Conservation (phyloP, 768 basidiomycete species). For the Clavulina sp. region DNA sequence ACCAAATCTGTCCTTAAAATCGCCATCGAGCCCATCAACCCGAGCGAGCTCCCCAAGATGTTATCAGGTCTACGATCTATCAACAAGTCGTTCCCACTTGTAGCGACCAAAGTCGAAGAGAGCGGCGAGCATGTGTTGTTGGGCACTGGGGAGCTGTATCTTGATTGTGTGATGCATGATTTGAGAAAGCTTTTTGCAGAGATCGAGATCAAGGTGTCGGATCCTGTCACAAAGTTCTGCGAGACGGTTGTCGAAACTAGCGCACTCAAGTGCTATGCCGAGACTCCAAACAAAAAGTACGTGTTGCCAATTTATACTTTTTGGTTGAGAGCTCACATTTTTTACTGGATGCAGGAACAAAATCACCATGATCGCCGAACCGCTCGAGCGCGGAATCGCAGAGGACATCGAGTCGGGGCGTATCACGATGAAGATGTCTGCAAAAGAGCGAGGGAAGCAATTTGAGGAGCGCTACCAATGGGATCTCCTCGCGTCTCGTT, state of each 20-base stretch:
- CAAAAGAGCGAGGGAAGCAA: slow-evolving; percentile 88
- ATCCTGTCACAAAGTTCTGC: slow-evolving; percentile 95
- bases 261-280: slow-evolving; percentile 95
- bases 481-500: slow-evolving; percentile 92
- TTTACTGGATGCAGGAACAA: slow-evolving; percentile 49
- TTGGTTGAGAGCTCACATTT: not conserved
- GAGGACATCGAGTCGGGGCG: slow-evolving; percentile 91
- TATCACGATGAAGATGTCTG: slow-evolving; percentile 86
- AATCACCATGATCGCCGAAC: slow-evolving; percentile 98
- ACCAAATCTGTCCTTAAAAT: slow-evolving; percentile 95
- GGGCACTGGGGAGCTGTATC: slow-evolving; percentile 91
- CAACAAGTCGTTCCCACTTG: slow-evolving; percentile 94
- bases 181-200: slow-evolving; percentile 81
- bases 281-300: slow-evolving; percentile 97
- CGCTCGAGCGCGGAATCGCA: slow-evolving; percentile 85
- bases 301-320: slow-evolving; percentile 18
- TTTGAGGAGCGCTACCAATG: slow-evolving; percentile 97
- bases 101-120: slow-evolving; percentile 92
- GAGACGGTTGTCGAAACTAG: slow-evolving; percentile 97
- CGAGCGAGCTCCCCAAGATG: slow-evolving; percentile 98
- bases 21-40: slow-evolving; percentile 94
- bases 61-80: slow-evolving; percentile 87
- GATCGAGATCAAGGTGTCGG: slow-evolving; percentile 99
- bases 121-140: slow-evolving; percentile 94
- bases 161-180: slow-evolving; percentile 96